Base-by-base conservation (phyloP, 768 basidiomycete species). In the Leccinum rimulosum region DNA sequence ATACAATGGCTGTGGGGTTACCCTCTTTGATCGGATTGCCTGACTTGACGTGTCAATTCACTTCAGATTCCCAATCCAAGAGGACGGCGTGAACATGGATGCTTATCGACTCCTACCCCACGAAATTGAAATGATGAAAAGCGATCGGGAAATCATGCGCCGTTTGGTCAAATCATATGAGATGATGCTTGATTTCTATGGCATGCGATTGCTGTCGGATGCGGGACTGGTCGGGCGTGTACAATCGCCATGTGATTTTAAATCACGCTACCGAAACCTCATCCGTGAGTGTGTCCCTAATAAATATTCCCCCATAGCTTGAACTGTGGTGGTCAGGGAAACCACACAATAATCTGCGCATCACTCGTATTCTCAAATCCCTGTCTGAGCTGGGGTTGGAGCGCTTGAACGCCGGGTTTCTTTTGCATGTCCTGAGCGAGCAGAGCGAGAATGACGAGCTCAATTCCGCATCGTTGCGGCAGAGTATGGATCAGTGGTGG, bases 401-500 rank as follows among this genome's bases (percentile, higher is more conserved):
- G 64, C 80, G 72, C 17, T 70, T 88, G 36, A 87, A 84, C 62
- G 79, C 83, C 14, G 87, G 85, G 1, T 88, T 90, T 64, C 66
- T 91, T 48, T 76, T 91, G 48, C 85, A 88, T 66, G 77, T 90
- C 59, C 77, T 91, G 28, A 81, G 77, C 64, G 86, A 90, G 67
- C 89, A 89, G 67, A 87, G 85, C 64, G 83, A 87, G 68, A 68
- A 75, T 22, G 73, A 76, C 31, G 73, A 80, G 65, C 76, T 91
- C 47, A 76, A 82, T 65, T 75, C 80, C n/a, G 63, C 66, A 10
- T 71, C 72, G 11, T 74, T 89, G 52, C 68, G 71, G 52, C 72
- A 73, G 62, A 90, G 89, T 68, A 89, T 90, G 87, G 89, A 89
- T 61, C 75, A 78, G 57, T 91, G 87, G 85, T 90, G 89, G 89